A percentile compares a stretch with the other conserved stretches of the same genome.
These are phyloP conservation scores for Magnusiomyces suaveolens DNA, from an alignment of 1,139 yeast genomes.

Conservation along the genomic window DNA sequence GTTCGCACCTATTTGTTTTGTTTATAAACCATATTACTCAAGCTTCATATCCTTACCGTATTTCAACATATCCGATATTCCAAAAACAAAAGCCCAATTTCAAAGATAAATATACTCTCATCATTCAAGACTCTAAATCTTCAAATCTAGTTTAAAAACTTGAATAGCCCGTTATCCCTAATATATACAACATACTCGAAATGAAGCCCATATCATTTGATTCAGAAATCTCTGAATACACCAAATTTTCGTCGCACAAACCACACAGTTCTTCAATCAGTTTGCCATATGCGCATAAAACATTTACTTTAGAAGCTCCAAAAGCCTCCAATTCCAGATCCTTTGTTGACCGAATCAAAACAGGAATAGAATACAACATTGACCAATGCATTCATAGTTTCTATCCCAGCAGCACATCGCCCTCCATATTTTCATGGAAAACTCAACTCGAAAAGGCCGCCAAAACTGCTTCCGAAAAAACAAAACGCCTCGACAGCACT, in stretches of 20 bases:
- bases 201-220: background rate
- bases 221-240: background rate
- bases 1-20: too few relatives aligned
- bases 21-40: too few relatives aligned
- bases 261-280: background rate
- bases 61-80: background rate
- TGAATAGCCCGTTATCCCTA: too few relatives aligned
- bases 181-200: too few relatives aligned
- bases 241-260: background rate
- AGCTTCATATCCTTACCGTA: too few relatives aligned
- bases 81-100: too few relatives aligned
- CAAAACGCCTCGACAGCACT: background rate
- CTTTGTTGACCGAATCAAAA: background rate
- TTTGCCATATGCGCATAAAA: background rate
- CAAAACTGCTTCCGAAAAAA: background rate
- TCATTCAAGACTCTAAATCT: too few relatives aligned
- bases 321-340: background rate
- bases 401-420: background rate
- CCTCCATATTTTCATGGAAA: background rate
- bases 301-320: background rate
- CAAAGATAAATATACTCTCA: too few relatives aligned
- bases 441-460: background rate
- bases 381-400: background rate
- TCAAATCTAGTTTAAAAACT: too few relatives aligned
- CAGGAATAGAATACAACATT: background rate